Conservation (phyloP, 768 basidiomycete genomes). For the Rickenella mellea region DNA sequence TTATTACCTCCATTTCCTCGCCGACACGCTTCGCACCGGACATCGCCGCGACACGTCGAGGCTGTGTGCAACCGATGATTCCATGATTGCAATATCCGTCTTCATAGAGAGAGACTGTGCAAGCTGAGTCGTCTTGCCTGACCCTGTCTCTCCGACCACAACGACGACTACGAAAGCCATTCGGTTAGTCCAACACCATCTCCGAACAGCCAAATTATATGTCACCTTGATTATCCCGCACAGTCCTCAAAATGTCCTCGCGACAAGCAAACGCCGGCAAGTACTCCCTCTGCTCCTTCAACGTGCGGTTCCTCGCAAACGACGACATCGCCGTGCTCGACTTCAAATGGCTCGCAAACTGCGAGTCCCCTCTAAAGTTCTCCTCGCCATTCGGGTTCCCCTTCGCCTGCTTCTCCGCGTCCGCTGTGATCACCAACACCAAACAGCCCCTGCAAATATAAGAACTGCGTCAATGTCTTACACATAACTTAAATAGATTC, state of each 20-base stretch:
- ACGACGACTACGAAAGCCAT: slow-evolving; percentile 65
- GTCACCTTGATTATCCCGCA: slow-evolving; percentile 92
- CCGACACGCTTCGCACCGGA: slow-evolving; percentile 99
- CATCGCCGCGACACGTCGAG: slow-evolving; percentile 98
- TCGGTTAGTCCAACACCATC: neutral
- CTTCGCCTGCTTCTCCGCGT: slow-evolving; percentile 35
- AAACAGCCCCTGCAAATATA: slow-evolving; percentile 18
- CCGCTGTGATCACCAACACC: slow-evolving; percentile 57
- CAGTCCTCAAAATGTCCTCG: slow-evolving; percentile 79
- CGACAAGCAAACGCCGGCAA: slow-evolving; percentile 96
- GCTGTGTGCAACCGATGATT: slow-evolving; percentile 94
- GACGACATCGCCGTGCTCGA: slow-evolving; percentile 64
- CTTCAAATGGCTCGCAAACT: slow-evolving; percentile 94
- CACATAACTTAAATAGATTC: slow-evolving; percentile 28
- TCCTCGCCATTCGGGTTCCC: slow-evolving; percentile 39
- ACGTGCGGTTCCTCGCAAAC: slow-evolving; percentile 72
- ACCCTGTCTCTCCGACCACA: slow-evolving; percentile 99
- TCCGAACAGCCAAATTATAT: slow-evolving; percentile 1
- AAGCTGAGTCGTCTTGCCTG: slow-evolving; percentile 96
- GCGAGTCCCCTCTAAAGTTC: slow-evolving; percentile 87
- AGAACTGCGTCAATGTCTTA: slow-evolving; percentile 75
- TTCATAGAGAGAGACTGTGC: slow-evolving; percentile 92
- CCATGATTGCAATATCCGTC: slow-evolving; percentile 90
- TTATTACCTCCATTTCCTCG: slow-evolving; percentile 92
- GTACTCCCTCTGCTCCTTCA: slow-evolving; percentile 95